Conservation (phyloP, 768 basidiomycete genomes). For the Pleurotus citrinopileatus region DNA sequence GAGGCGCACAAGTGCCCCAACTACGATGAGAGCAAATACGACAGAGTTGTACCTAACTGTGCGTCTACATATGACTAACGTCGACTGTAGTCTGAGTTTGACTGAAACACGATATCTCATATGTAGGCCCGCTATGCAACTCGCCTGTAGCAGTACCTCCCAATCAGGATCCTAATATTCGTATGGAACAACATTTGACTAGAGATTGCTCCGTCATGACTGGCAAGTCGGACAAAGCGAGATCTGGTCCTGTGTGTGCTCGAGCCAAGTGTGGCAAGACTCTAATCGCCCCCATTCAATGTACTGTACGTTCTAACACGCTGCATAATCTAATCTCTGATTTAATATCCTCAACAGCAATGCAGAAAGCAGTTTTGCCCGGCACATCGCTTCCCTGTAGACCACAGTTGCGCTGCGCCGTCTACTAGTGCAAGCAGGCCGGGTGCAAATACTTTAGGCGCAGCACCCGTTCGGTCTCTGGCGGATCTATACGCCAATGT, state of each 20-base stretch:
- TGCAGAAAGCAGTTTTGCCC: constrained; percentile 76
- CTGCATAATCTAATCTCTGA: constrained; percentile 3
- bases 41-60: constrained; percentile 80
- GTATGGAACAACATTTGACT: constrained; percentile 75
- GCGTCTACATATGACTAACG: too few species aligned
- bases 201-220: constrained; percentile 68
- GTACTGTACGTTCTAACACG: constrained; percentile 52
- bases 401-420: constrained; percentile 54
- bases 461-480: constrained; percentile 13
- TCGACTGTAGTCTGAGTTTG: neutral
- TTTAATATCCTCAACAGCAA: constrained; percentile 37
- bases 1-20: constrained; percentile 63
- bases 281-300: constrained; percentile 70
- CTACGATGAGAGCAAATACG: constrained; percentile 67
- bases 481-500: constrained; percentile 38
- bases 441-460: constrained; percentile 14
- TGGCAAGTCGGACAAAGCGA: constrained; percentile 45
- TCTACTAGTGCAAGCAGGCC: constrained; percentile 14
- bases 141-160: constrained; percentile 71
- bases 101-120: constrained; percentile 5
- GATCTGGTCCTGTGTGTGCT: constrained; percentile 56
- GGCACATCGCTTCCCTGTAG: constrained; percentile 73
- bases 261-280: constrained; percentile 67
- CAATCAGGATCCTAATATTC: constrained; percentile 76
- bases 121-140: constrained; percentile 76